Evolutionary conservation across 2,329 filamentous ascomycete genomes (phyloP), one percentile per base, ranked within the genome.

Genomic region (Elsinoe arachidis): DNA sequence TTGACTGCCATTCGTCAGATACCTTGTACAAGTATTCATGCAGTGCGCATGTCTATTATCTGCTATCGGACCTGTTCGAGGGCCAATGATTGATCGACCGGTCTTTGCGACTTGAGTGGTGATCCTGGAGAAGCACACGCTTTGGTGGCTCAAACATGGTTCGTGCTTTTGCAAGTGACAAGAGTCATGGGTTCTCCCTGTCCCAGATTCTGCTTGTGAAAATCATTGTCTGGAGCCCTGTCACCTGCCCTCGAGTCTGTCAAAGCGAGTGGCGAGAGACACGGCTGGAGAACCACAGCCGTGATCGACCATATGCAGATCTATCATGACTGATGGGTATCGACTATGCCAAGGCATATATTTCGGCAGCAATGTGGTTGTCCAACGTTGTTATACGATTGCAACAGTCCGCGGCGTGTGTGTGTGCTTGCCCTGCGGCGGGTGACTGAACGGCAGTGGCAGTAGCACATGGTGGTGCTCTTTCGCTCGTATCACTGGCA

Each of bases 111-210:
- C 34, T 23, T 14, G 19, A 19, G 49, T 34, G 23, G 15, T 53
- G 49, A 30, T 53, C 17, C 23, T 53, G 49, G 49, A 53, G 49
- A 53, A 39, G 49, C 19, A 38, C 33, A 35, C 33, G 38, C 11
- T 53, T 39, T 39, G 49, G 49, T 53, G 49, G 49, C 49, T 53
- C 49, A 53, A 53, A 53, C 49, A 35, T 53, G 49, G 26, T 53
- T 35, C 33, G 49, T 53, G 49, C 49, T 53, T 30, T 21, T 53
- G 49, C 19, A 34, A 5, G 12, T 21, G 33, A 38, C 33, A 39
- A 53, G 49, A 53, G 49, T 53, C 33, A 53, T 53, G 49, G 33
- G 26, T 35, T 15, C 11, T 30, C 34, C 30, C 23, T 49, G 44
- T 49, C 44, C 44, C 23, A 49, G 44, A 49, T 49, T 49, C 44